phyloP scores from a whole-genome alignment of 1,284 basidiomycete species.

The Cerrena zonata region DNA sequence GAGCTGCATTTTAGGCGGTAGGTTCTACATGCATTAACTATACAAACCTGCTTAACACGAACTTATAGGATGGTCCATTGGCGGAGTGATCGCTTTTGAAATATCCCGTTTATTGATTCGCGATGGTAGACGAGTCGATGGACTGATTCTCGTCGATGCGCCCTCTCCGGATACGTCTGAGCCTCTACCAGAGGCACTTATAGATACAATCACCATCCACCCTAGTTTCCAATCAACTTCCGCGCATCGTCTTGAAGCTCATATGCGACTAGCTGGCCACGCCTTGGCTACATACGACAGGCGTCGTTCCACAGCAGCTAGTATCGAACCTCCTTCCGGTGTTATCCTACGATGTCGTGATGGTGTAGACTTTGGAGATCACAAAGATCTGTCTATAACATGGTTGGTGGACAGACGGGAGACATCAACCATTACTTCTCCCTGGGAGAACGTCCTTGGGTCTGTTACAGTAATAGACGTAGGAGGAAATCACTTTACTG shows the following conservation, averaged over 20 bases:
- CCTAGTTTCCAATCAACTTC: constrained; percentile 1
- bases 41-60: neutral
- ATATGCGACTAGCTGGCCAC: constrained; percentile 19
- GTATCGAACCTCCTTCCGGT: constrained; percentile 3
- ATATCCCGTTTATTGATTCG: constrained; percentile 46
- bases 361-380: neutral
- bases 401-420: constrained; percentile 44
- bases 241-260: constrained; percentile 12
- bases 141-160: constrained; percentile 62
- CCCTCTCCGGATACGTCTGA: constrained; percentile 48
- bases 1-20: constrained; percentile 54
- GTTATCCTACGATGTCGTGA: constrained; percentile 21
- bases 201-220: constrained; percentile 29
- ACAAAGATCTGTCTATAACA: neutral
- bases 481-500: constrained; percentile 61
- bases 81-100: constrained; percentile 66
- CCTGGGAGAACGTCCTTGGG: constrained; percentile 45
- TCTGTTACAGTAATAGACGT: constrained; percentile 46
- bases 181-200: constrained; percentile 44
- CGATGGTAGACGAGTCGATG: constrained; percentile 41
- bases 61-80: constrained; percentile 67
- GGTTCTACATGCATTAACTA: constrained; percentile 11
- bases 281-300: constrained; percentile 20
- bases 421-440: constrained; percentile 27
- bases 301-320: constrained; percentile 3